Percentiles rank a stretch among this genome's conserved stretches.
Evolutionary conservation across 2,329 filamentous ascomycete species (phyloP).

Genomic region (Talaromyces sp.): DNA sequence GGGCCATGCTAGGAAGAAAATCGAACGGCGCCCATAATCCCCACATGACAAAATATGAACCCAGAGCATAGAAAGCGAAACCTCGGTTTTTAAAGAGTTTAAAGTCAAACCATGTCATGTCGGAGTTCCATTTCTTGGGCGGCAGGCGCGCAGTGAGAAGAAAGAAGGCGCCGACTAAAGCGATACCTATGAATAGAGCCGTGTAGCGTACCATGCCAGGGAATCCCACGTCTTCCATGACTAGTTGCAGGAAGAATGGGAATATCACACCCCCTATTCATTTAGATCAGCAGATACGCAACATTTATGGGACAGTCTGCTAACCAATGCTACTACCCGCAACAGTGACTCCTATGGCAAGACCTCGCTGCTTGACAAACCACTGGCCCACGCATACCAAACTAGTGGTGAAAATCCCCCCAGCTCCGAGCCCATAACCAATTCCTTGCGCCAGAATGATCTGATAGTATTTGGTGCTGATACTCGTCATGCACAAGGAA

Average conservation of each 20-base stretch:
- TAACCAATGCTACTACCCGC: constrained; percentile 37
- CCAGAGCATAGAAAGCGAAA: constrained; percentile 27
- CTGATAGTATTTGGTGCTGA: constrained; percentile 44
- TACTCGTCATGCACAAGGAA: constrained; percentile 45
- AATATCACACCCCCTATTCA: constrained; percentile 24
- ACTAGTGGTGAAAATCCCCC: constrained; percentile 2
- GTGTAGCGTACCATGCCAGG: constrained; percentile 24
- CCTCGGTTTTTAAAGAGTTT: constrained; percentile 24
- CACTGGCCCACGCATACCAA: constrained; percentile 43
- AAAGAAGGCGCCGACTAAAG: constrained; percentile 20
- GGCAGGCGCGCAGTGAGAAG: constrained; percentile 27
- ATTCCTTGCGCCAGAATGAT: constrained; percentile 45
- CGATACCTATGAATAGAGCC: constrained; percentile 23
- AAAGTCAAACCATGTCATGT: constrained; percentile 28
- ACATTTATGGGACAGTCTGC: background rate
- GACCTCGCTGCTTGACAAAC: constrained; percentile 50
- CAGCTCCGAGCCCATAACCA: constrained; percentile 43
- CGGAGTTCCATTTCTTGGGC: constrained; percentile 27
- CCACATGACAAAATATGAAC: constrained; percentile 28
- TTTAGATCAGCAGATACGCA: background rate
- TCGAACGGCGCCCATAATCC: constrained; percentile 27
- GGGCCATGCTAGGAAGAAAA: constrained; percentile 24
- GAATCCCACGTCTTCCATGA: constrained; percentile 22
- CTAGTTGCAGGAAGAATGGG: constrained; percentile 23
- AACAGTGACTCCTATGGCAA: constrained; percentile 55